Conservation (phyloP, 2,329 filamentous ascomycete genomes). For the Hymenotorrendiella dingleyae region DNA sequence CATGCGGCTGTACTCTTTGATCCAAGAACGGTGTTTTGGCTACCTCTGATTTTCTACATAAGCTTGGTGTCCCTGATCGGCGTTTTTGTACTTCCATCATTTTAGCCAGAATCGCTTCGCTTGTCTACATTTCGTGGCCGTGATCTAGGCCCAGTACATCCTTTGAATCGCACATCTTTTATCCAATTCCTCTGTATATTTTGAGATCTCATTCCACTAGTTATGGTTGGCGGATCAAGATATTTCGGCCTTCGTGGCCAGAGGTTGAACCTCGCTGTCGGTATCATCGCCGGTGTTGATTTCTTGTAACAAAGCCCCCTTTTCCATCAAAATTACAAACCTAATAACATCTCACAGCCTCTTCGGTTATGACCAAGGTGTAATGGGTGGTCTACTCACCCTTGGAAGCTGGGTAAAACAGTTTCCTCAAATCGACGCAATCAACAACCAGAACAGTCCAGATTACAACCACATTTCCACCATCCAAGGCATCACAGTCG, state of each 20-base stretch:
- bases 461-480: conserved; percentile 22
- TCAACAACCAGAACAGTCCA: conserved; percentile 18
- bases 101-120: too few species aligned
- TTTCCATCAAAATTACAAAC: neutral
- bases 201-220: conserved; percentile 27
- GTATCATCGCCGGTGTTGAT: conserved; percentile 65
- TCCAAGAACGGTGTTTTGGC: too few species aligned
- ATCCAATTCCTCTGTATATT: neutral
- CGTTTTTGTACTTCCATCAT: too few species aligned
- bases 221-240: conserved; percentile 26
- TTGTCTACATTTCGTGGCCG: neutral
- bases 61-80: neutral
- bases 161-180: neutral
- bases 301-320: conserved; percentile 52
- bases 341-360: conserved; percentile 18
- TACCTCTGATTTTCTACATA: neutral
- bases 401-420: conserved; percentile 41
- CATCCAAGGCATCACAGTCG: conserved; percentile 44
- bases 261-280: conserved; percentile 62
- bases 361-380: conserved; percentile 44
- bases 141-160: neutral
- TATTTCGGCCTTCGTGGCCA: conserved; percentile 63
- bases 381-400: conserved; percentile 42
- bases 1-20: too few species aligned
- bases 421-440: conserved; percentile 49